Evolutionary conservation across 805 yeast species (phyloP).

Genomic region (Ogataea angusta): DNA sequence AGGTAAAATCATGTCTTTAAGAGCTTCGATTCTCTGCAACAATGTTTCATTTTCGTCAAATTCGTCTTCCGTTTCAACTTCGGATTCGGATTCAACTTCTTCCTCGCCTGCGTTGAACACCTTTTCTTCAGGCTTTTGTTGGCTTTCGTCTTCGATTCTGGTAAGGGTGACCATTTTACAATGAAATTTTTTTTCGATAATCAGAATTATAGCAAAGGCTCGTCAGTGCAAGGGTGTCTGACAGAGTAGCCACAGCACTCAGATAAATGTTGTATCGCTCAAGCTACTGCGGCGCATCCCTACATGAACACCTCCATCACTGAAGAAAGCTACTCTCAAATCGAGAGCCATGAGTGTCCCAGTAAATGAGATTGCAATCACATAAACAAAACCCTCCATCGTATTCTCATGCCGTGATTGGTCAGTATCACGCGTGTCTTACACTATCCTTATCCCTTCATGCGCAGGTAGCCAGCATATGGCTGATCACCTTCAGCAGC

Average conservation of each 20-base stretch:
- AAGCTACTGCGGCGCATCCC: too few relatives aligned
- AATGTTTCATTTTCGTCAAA: constrained; percentile 83
- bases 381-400: too few relatives aligned
- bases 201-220: background rate
- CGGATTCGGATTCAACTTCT: constrained; percentile 40
- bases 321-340: too few relatives aligned
- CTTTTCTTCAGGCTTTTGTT: constrained; percentile 28
- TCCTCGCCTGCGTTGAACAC: constrained; percentile 30
- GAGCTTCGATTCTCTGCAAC: constrained; percentile 82
- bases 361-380: too few relatives aligned
- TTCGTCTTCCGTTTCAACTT: constrained; percentile 65
- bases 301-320: too few relatives aligned
- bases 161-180: constrained; percentile 69
- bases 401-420: too few relatives aligned
- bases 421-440: too few relatives aligned
- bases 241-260: background rate
- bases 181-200: constrained; percentile 6
- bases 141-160: constrained; percentile 57
- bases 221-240: constrained; percentile 6
- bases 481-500: constrained; percentile 80
- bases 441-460: constrained; percentile 15
- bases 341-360: too few relatives aligned
- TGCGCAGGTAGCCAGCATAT: constrained; percentile 82
- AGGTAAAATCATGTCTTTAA: constrained; percentile 90
- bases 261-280: background rate